Base-by-base conservation (phyloP, 805 yeast genomes). In the Zygosaccharomyces gambellarensis region DNA sequence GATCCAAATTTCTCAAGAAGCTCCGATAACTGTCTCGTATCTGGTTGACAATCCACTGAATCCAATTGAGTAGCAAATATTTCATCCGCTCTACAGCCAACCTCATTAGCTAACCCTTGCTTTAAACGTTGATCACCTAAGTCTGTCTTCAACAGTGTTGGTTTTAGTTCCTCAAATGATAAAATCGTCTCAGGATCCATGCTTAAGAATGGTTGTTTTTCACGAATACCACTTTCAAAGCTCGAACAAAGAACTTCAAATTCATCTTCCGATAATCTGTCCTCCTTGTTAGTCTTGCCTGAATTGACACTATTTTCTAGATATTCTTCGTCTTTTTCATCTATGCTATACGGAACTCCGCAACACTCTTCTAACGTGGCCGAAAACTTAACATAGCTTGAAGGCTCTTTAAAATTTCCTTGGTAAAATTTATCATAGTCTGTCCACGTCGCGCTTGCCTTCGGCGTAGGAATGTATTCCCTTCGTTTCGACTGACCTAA, bases 331-430 rank as follows among this genome's bases (percentile, higher is more conserved):
- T 94, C 99, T 6, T 59, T 76, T 66, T 92, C 98, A 69, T 94
- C 98, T 86, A 94, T 81, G 68, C 83, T 83, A 69, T 90, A 94
- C 17, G 82, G 82, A 41, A 85, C 81, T 0, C 97, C 97, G 17
- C 82, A 76, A 21, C 95, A 87, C 64, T 94, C 98, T 62, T 94
- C 98, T n/a, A 92, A 94, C 0, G 97, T 92, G 4, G 96, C 95
- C 38, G 95, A 86, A 59, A 87, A 87, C 58, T 89, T 85, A 49
- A 94, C 87, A 64, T 90, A 92, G 9, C 86, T 75, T 19, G 81
- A 80, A 0, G 98, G 96, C 53, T 82, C 83, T 3, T 65, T 65
- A 67, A 87, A 92, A 22, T 73, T 68, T 31, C 85, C 85, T 14
- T 70, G 70, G 65, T 94, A 94, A 68, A 78, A 90, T 57, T 83